Base-by-base conservation (phyloP, 345 rosid genomes). In the Arabidopsis arenosa region DNA sequence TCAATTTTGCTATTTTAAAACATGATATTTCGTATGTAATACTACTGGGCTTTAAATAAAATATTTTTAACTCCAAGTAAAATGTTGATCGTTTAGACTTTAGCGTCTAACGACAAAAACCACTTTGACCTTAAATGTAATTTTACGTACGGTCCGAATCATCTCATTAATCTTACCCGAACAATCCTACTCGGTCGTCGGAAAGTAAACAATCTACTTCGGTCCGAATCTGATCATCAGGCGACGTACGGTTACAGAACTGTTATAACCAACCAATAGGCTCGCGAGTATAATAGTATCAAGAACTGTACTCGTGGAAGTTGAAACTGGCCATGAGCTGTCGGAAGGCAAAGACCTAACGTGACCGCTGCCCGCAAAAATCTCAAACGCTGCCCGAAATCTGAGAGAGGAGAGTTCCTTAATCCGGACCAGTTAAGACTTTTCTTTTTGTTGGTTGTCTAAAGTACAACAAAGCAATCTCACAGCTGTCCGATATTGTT, bases 401-500 rank as follows among this genome's bases (percentile, higher is more conserved):
- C 53, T 66, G 73, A 72, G 77, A 40, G 62, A 57, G 14, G 64
- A 41, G 39, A 76, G 60, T 63, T 76, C 71, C 80, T 63, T 56
- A 57, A 44, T 64, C 59, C 80, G 68, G 73, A 77, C 76, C 73
- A 77, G 60, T 57, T 14, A 54, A 54, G 80, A 76, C 70, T 63
- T 47, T 70, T 57, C 49, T 9, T 32, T 60, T 5, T 11, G 18
- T 55, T 39, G 28, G 80, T 70, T 55, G 66, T 70, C 66, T 53
- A 45, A 77, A 77, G 80, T 77, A 77, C 71, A 77, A 70, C 76
- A 71, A 57, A 77, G 80, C 80, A 71, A 72, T 57, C 57, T 71
- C 47, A 77, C 76, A 77, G 80, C 80, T 77, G 76, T 65, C 7
- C 8, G 44, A 70, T 57, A 75, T 65, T 64, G 61, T 72, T 77